Evolutionary conservation across 805 yeast genomes (phyloP).

Genomic region (Zygosaccharomyces lentus): DNA sequence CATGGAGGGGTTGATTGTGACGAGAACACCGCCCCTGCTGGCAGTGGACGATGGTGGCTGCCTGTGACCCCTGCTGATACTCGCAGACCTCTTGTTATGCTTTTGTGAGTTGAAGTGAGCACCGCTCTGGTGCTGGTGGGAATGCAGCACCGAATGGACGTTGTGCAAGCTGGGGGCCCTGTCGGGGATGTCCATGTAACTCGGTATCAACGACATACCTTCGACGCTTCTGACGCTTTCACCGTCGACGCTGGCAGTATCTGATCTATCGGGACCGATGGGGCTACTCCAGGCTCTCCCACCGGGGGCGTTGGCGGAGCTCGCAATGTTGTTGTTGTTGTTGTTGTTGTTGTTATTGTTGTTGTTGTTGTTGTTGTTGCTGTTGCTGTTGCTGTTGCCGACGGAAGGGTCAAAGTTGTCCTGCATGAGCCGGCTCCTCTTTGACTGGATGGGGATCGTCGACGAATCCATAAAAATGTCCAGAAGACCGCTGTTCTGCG

Average conservation of each 20-base stretch:
- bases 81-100: slow-evolving; percentile 17
- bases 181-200: slow-evolving; percentile 39
- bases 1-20: slow-evolving; percentile 18
- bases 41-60: slow-evolving; percentile 10
- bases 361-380: slow-evolving; percentile 9
- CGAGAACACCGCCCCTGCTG: slow-evolving; percentile 7
- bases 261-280: slow-evolving; percentile 7
- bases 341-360: slow-evolving; percentile 10
- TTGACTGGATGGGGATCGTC: slow-evolving; percentile 22
- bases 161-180: slow-evolving; percentile 10
- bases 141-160: neutral
- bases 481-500: slow-evolving; percentile 34
- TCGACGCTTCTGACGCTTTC: slow-evolving; percentile 35
- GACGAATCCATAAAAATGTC: slow-evolving; percentile 38
- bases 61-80: slow-evolving; percentile 23
- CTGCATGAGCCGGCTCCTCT: slow-evolving; percentile 17
- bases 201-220: slow-evolving; percentile 39
- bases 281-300: slow-evolving; percentile 4
- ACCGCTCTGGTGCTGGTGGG: slow-evolving; percentile 7
- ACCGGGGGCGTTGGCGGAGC: neutral
- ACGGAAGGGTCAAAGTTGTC: slow-evolving; percentile 11
- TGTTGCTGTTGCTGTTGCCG: slow-evolving; percentile 8
- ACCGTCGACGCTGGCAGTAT: slow-evolving; percentile 13
- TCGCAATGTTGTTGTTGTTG: slow-evolving; percentile 5
- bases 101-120: neutral